These are phyloP conservation scores for Penicillium chermesinum DNA, from an alignment of 495 filamentous ascomycete genomes.

Conservation along the genomic window DNA sequence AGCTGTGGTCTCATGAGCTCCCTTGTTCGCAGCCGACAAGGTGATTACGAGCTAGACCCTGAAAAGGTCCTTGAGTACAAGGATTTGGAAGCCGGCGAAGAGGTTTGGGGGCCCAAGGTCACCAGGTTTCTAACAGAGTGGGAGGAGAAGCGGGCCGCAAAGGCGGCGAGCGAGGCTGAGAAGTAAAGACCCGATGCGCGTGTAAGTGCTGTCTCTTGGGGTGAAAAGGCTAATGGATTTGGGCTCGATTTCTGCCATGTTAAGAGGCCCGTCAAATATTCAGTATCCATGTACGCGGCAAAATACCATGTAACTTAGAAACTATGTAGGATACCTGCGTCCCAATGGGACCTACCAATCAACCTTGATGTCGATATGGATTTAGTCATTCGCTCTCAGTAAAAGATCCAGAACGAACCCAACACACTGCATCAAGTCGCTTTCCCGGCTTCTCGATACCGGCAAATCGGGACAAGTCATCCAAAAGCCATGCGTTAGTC, in stretches of 20 bases:
- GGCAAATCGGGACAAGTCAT: not conserved
- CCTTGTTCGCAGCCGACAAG: conserved; percentile 76
- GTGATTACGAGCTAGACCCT: conserved; percentile 58
- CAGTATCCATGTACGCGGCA: too few species aligned
- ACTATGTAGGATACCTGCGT: too few species aligned
- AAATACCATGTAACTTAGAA: too few species aligned
- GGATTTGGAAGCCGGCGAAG: conserved; percentile 72
- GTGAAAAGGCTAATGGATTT: too few species aligned
- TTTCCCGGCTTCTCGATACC: not conserved
- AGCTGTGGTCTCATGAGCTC: conserved; percentile 84
- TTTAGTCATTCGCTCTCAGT: too few species aligned
- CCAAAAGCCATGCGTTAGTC: not conserved
- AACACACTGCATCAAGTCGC: not conserved
- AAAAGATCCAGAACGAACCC: not conserved
- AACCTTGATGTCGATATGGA: too few species aligned
- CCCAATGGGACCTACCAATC: too few species aligned
- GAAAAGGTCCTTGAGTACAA: conserved; percentile 76
- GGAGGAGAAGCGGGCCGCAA: conserved; percentile 32
- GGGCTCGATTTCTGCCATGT: too few species aligned
- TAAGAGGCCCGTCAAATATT: too few species aligned
- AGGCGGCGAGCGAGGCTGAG: not conserved
- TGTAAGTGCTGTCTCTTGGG: too few species aligned
- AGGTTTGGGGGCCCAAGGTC: conserved; percentile 77
- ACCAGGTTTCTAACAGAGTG: conserved; percentile 58
- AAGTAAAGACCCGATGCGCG: too few species aligned